phyloP scores from a whole-genome alignment of 192 early-diverging fungal genomes.

The Umbelopsis ramanniana region DNA sequence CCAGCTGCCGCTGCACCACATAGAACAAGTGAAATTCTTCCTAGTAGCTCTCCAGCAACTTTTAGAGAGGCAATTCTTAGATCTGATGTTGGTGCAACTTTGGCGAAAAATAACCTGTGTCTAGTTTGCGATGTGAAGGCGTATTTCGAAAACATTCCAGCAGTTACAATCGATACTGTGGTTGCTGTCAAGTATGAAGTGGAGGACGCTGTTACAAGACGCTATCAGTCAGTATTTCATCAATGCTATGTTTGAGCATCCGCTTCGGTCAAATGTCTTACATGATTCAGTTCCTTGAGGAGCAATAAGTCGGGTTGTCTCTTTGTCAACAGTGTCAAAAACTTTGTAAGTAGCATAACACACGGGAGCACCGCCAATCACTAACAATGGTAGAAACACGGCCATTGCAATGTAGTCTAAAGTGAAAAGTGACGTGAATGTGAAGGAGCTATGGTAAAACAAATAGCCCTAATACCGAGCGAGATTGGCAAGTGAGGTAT shows the following conservation, averaged over 20 bases:
- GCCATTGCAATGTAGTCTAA: slow-evolving; percentile 21
- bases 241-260: neutral
- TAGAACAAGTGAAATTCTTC: slow-evolving; percentile 28
- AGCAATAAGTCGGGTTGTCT: slow-evolving; percentile 14
- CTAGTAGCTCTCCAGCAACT: slow-evolving; percentile 30
- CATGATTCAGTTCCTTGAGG: slow-evolving; percentile 13
- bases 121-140: slow-evolving; percentile 30
- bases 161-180: slow-evolving; percentile 14
- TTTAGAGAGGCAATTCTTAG: slow-evolving; percentile 34
- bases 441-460: neutral
- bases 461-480: neutral
- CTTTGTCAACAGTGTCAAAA: slow-evolving; percentile 28
- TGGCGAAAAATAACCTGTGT: slow-evolving; percentile 40
- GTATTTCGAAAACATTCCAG: slow-evolving; percentile 26
- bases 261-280: neutral
- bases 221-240: neutral
- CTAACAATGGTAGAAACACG: slow-evolving; percentile 30
- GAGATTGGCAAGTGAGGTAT: neutral
- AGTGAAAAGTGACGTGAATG: neutral
- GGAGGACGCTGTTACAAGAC: neutral
- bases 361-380: slow-evolving; percentile 34
- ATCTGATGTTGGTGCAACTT: slow-evolving; percentile 29
- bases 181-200: slow-evolving; percentile 19
- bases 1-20: slow-evolving; percentile 37
- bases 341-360: slow-evolving; percentile 31